These are phyloP conservation scores for Phtheirospermum japonicum DNA, from an alignment of 257 asterid genomes.

Conservation along the genomic window DNA sequence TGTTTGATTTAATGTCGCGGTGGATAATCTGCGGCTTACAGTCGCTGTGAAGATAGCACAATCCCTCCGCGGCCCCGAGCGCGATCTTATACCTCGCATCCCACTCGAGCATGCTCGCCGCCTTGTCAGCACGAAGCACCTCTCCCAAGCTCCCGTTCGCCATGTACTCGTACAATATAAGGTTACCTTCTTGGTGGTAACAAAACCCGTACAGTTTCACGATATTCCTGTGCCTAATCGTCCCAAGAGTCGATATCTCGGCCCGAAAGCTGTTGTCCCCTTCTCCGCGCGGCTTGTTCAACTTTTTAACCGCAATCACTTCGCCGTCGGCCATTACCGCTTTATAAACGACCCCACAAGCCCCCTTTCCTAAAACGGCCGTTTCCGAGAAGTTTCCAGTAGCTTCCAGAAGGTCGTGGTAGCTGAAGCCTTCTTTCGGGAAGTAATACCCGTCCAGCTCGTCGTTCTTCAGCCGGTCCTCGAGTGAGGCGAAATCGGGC, in stretches of 20 bases:
- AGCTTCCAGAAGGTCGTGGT: conserved; percentile 74
- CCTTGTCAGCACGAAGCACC: conserved; percentile 49
- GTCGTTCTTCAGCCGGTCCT: conserved; percentile 41
- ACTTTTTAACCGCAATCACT: conserved; percentile 68
- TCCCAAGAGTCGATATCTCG: conserved; percentile 83
- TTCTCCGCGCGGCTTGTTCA: conserved; percentile 52
- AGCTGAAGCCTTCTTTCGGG: conserved; percentile 65
- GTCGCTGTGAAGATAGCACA: conserved; percentile 74
- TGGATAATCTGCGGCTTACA: conserved; percentile 86
- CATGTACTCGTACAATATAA: conserved; percentile 77
- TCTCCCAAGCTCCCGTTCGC: conserved; percentile 85
- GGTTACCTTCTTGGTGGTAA: conserved; percentile 70
- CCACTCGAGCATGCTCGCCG: conserved; percentile 54
- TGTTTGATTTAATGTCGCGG: conserved; percentile 83
- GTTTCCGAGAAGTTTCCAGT: conserved; percentile 64
- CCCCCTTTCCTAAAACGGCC: conserved; percentile 68
- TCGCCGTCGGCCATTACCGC: conserved; percentile 67
- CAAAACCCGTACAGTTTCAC: conserved; percentile 74
- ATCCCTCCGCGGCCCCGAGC: conserved; percentile 84
- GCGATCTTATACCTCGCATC: conserved; percentile 64
- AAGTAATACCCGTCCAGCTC: conserved; percentile 55
- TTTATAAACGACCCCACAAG: conserved; percentile 84
- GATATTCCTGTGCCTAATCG: conserved; percentile 74
- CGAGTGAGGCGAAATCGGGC: conserved; percentile 26
- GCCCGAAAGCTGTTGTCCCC: conserved; percentile 82